These are phyloP conservation scores for Jaltomata sinuosa DNA, from an alignment of 257 asterid genomes.

Conservation along the genomic window DNA sequence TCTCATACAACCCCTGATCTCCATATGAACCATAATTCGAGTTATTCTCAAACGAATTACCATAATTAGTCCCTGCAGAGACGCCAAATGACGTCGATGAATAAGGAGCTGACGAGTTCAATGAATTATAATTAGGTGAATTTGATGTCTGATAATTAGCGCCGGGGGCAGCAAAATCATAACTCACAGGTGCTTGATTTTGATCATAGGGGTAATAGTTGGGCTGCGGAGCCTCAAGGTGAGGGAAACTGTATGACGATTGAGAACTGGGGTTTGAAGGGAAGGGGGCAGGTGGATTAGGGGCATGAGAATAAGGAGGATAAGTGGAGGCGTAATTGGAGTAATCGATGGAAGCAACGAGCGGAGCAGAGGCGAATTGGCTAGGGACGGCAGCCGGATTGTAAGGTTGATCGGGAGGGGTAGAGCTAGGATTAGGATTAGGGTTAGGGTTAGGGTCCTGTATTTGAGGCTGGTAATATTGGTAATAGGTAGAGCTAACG, in stretches of 20 bases:
- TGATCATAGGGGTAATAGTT: slow-evolving; percentile 30
- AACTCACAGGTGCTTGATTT: slow-evolving; percentile 26
- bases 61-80: slow-evolving; percentile 16
- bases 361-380: slow-evolving; percentile 77
- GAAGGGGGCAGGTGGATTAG: slow-evolving; percentile 6
- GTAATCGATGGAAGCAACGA: slow-evolving; percentile 35
- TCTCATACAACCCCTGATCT: slow-evolving; percentile 36
- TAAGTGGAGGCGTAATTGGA: slow-evolving; percentile 18
- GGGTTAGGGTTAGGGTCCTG: slow-evolving; percentile 25
- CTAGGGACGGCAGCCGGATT: slow-evolving; percentile 9
- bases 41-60: slow-evolving; percentile 27
- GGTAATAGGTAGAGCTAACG: slow-evolving; percentile 42
- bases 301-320: slow-evolving; percentile 28
- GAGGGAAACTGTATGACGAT: slow-evolving; percentile 39
- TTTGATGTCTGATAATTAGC: neutral
- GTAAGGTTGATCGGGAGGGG: slow-evolving; percentile 20
- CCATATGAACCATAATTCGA: slow-evolving; percentile 29
- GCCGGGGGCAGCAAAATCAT: slow-evolving; percentile 19
- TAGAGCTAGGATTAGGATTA: slow-evolving; percentile 12
- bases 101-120: slow-evolving; percentile 22
- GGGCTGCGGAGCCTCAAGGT: slow-evolving; percentile 30
- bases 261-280: slow-evolving; percentile 23
- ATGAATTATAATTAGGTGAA: neutral
- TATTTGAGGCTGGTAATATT: slow-evolving; percentile 39
- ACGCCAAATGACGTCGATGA: slow-evolving; percentile 21